phyloP scores from a whole-genome alignment of 2,329 filamentous ascomycete species.

The Chaetomium strumarium region DNA sequence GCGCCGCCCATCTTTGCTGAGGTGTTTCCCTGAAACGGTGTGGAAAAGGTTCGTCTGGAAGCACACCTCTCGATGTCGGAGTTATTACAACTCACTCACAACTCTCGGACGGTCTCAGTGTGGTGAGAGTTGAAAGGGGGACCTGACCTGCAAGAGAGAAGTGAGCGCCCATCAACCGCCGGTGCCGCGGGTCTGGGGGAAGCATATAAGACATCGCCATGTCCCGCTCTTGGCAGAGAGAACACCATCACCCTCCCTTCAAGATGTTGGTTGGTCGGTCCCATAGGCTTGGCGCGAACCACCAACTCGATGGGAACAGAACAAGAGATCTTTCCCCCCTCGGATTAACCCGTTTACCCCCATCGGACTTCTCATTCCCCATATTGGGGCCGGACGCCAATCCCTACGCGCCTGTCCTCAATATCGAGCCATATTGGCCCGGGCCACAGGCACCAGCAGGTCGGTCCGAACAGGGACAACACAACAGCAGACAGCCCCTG shows the following conservation, averaged over 20 bases:
- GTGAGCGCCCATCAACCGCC: neutral
- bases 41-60: neutral
- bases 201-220: neutral
- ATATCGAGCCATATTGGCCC: slow-evolving; percentile 3
- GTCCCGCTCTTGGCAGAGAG: neutral
- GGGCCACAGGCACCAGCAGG: neutral
- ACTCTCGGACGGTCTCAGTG: neutral
- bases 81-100: neutral
- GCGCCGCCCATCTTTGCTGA: slow-evolving; percentile 19
- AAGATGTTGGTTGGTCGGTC: neutral
- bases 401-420: neutral
- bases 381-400: neutral
- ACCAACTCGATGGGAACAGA: neutral
- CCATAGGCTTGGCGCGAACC: neutral
- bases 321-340: too few relatives aligned
- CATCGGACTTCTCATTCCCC: neutral
- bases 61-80: neutral
- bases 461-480: slow-evolving; percentile 2
- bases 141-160: too few relatives aligned
- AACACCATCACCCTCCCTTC: neutral
- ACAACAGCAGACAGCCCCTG: too few relatives aligned
- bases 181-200: neutral
- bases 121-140: neutral
- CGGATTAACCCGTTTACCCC: neutral
- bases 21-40: neutral